phyloP scores from a whole-genome alignment of 129 eudicot species.

The Flaveria trinervia region DNA sequence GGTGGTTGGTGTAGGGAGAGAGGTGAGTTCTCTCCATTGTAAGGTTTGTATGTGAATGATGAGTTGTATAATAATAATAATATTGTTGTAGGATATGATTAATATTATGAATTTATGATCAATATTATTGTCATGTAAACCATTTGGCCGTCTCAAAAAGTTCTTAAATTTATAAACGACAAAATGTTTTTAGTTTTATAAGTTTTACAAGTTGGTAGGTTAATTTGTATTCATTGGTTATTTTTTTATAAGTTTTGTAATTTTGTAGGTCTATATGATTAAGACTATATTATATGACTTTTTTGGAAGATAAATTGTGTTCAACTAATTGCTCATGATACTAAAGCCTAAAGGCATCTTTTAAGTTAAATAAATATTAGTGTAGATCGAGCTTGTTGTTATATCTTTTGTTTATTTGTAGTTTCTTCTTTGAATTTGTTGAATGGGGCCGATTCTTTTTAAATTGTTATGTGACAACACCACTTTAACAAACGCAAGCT shows the following conservation, averaged over 20 bases:
- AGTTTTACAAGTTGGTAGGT: conserved; percentile 15
- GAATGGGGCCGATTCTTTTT: conserved; percentile 34
- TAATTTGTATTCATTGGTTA: background rate
- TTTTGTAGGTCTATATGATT: background rate
- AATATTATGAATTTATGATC: background rate
- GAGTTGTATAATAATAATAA: background rate
- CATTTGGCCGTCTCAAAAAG: conserved; percentile 28
- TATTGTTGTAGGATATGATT: conserved; percentile 22
- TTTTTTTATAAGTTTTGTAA: background rate
- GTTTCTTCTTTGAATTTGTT: conserved; percentile 18
- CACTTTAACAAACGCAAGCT: conserved; percentile 39
- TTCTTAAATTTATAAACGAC: conserved; percentile 12
- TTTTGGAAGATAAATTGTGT: background rate
- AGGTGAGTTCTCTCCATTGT: conserved; percentile 53
- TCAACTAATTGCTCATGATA: background rate
- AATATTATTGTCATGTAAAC: conserved; percentile 26
- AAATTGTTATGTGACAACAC: conserved; percentile 33
- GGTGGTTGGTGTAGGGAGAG: conserved; percentile 46
- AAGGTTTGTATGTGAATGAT: conserved; percentile 28
- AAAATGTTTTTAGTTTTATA: background rate
- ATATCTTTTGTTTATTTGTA: conserved; percentile 12
- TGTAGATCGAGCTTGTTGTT: background rate
- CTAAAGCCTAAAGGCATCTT: conserved; percentile 2
- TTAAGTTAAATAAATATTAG: background rate
- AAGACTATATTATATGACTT: background rate